Evolutionary conservation across 495 filamentous ascomycete genomes (phyloP).

Genomic region (Patellaria atrata): DNA sequence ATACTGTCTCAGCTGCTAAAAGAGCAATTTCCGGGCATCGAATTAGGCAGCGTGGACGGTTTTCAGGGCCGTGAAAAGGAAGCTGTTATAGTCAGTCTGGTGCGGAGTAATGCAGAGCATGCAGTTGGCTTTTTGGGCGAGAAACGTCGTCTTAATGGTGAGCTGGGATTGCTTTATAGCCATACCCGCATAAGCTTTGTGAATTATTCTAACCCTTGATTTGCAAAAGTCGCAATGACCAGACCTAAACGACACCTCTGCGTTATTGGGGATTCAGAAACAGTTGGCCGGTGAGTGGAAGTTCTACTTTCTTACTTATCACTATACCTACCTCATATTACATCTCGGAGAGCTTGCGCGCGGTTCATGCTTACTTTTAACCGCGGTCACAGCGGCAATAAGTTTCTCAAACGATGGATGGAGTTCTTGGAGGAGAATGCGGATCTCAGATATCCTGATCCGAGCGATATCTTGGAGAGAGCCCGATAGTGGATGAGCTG

Average conservation of each 20-base stretch:
- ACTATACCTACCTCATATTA: too few species aligned
- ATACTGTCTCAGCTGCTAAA: constrained; percentile 61
- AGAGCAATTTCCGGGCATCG: constrained; percentile 65
- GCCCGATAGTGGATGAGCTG: neutral
- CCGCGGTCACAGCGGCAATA: constrained; percentile 68
- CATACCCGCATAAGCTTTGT: too few species aligned
- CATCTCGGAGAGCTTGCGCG: too few species aligned
- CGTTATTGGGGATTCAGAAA: constrained; percentile 87
- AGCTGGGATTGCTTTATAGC: constrained; percentile 16
- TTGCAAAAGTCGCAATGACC: constrained; percentile 72
- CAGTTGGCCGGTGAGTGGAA: constrained; percentile 64
- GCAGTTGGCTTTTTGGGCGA: constrained; percentile 95
- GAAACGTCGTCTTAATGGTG: constrained; percentile 81
- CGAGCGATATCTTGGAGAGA: constrained; percentile 34
- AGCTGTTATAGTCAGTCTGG: constrained; percentile 77
- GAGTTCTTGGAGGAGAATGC: constrained; percentile 69
- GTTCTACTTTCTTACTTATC: too few species aligned
- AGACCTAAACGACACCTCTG: constrained; percentile 79
- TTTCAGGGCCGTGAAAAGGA: constrained; percentile 98
- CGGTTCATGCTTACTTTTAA: constrained; percentile 3
- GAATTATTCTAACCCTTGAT: too few species aligned
- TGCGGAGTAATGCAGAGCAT: constrained; percentile 70
- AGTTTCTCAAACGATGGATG: constrained; percentile 83
- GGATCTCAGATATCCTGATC: constrained; percentile 71
- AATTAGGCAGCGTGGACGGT: constrained; percentile 88